A percentile compares a stretch with the other conserved stretches of the same genome.
Conservation (phyloP, 257 asterid species). For the Solanum infundibuliforme region DNA sequence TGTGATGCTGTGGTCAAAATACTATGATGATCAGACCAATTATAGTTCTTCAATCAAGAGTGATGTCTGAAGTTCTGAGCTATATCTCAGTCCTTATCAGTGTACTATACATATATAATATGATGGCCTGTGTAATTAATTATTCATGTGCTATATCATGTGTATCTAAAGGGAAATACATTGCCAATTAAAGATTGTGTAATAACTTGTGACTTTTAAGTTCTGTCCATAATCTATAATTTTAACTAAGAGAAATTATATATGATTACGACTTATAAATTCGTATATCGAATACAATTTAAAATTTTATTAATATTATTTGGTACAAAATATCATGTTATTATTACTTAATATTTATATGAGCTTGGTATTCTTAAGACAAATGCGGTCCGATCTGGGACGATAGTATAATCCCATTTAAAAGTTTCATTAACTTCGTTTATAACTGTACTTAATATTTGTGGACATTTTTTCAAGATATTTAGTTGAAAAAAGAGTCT, state of each 20-base stretch:
- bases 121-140: neutral
- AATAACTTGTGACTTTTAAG: neutral
- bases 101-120: neutral
- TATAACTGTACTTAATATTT: too few relatives aligned
- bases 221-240: neutral
- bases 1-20: conserved; percentile 2
- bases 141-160: neutral
- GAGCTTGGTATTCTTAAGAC: too few relatives aligned
- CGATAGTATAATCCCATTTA: neutral
- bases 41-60: conserved; percentile 4
- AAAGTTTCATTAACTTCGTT: too few relatives aligned
- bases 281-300: rapidly evolving
- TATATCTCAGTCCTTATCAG: neutral
- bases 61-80: neutral
- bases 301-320: neutral
- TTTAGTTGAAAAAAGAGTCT: neutral
- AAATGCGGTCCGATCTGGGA: neutral
- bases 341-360: too few relatives aligned
- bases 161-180: neutral
- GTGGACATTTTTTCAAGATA: neutral
- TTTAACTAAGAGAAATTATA: too few relatives aligned
- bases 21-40: neutral
- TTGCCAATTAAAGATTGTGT: neutral
- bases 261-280: neutral
- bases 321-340: neutral